These are phyloP conservation scores for Colletotrichum noveboracense DNA, from an alignment of 2,329 filamentous ascomycete species.

Conservation along the genomic window DNA sequence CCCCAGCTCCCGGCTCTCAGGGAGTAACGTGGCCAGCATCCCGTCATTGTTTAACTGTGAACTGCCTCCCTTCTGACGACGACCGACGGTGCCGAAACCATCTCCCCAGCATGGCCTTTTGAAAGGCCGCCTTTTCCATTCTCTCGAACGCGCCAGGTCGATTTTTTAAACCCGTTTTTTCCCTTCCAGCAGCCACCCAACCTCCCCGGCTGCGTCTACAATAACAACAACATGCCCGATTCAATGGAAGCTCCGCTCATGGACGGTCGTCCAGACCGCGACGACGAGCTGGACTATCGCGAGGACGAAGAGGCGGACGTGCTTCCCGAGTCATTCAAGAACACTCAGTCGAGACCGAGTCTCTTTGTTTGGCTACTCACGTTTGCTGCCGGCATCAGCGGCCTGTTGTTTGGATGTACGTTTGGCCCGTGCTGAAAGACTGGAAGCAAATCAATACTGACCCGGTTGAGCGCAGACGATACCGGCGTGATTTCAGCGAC, in stretches of 20 bases:
- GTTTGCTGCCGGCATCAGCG: constrained; percentile 69
- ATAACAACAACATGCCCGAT: constrained; percentile 15
- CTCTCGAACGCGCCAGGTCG: neutral
- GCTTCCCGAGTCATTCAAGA: constrained; percentile 20
- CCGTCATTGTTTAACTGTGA: neutral
- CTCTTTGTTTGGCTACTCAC: constrained; percentile 67
- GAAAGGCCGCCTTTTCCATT: neutral
- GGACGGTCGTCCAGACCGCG: constrained; percentile 29
- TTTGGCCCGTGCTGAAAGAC: constrained; percentile 16
- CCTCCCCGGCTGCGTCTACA: neutral
- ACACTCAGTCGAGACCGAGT: constrained; percentile 36
- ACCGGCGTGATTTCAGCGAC: constrained; percentile 74
- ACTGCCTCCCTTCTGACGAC: neutral
- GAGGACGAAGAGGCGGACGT: constrained; percentile 30
- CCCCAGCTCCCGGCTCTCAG: constrained; percentile 13
- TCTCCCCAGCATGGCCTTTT: constrained; percentile 13
- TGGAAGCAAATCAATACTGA: neutral
- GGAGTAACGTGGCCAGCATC: constrained; percentile 21
- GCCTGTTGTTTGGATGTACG: constrained; percentile 72
- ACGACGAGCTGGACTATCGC: constrained; percentile 26
- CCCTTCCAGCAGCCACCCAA: neutral
- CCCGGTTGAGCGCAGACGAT: constrained; percentile 51
- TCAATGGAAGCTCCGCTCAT: constrained; percentile 21
- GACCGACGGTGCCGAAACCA: constrained; percentile 14
- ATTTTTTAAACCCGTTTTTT: neutral